Evolutionary conservation across 164 flowering plant genomes (phyloP).

Genomic region (Euptelea pleiosperma): DNA sequence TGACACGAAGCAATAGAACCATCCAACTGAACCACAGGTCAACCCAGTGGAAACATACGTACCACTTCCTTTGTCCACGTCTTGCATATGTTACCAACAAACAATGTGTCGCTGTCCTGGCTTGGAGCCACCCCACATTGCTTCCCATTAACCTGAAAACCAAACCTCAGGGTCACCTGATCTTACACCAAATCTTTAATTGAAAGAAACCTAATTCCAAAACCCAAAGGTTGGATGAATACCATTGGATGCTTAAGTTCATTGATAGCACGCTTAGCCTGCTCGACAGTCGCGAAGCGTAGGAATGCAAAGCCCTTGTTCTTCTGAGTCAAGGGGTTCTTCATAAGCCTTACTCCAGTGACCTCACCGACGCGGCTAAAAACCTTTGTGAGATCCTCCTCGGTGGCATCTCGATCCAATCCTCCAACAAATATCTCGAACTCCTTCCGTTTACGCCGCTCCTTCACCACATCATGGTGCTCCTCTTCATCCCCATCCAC

Average conservation of each 20-base stretch:
- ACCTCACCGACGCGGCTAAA: conserved; percentile 34
- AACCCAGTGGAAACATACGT: conserved; percentile 9
- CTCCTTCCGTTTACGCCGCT: conserved; percentile 32
- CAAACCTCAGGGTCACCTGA: neutral
- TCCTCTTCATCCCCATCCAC: conserved; percentile 23
- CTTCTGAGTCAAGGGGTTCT: conserved; percentile 28
- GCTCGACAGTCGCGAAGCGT: conserved; percentile 33
- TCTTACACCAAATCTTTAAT: conserved; percentile 1
- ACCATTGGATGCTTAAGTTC: conserved; percentile 36
- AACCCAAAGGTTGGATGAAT: neutral
- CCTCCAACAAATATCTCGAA: conserved; percentile 39
- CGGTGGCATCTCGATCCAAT: conserved; percentile 30
- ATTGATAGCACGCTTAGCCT: conserved; percentile 32
- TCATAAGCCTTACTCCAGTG: conserved; percentile 32
- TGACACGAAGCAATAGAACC: neutral
- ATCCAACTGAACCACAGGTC: conserved; percentile 8
- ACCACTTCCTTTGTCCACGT: conserved; percentile 29
- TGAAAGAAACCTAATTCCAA: neutral
- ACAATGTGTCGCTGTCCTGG: conserved; percentile 30
- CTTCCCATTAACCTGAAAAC: conserved; percentile 28
- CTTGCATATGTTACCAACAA: conserved; percentile 30
- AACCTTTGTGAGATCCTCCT: conserved; percentile 32
- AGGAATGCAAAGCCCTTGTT: conserved; percentile 41
- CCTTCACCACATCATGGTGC: conserved; percentile 28
- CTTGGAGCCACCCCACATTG: conserved; percentile 30